Evolutionary conservation across 805 yeast genomes (phyloP).

Genomic region (Scheffersomyces stipitis): DNA sequence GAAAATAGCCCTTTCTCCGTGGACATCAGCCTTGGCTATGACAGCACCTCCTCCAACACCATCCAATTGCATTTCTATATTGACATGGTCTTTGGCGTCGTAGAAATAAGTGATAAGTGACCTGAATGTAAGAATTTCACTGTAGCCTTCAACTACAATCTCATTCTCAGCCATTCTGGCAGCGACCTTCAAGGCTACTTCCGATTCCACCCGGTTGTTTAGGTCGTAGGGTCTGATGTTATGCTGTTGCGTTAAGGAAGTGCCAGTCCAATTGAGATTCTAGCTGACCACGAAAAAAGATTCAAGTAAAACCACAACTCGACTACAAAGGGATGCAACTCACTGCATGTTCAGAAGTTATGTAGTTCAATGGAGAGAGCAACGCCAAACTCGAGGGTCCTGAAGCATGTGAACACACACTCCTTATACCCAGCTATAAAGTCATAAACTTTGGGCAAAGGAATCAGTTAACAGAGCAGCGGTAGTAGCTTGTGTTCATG

Average conservation of each 20-base stretch:
- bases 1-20: constrained; percentile 99
- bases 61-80: constrained; percentile 79
- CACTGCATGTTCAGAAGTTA: too few species aligned
- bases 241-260: constrained; percentile 52
- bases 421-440: too few species aligned
- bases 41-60: constrained; percentile 99
- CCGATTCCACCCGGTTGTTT: constrained; percentile 92
- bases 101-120: constrained; percentile 92
- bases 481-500: too few species aligned
- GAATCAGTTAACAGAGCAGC: too few species aligned
- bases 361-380: too few species aligned
- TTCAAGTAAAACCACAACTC: too few species aligned
- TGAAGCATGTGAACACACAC: too few species aligned
- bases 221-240: constrained; percentile 87
- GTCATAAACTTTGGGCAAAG: too few species aligned
- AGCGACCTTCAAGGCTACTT: constrained; percentile 78
- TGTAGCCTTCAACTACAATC: constrained; percentile 91
- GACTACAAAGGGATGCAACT: too few species aligned
- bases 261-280: too few species aligned
- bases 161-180: constrained; percentile 76
- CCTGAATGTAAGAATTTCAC: constrained; percentile 91
- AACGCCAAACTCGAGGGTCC: too few species aligned
- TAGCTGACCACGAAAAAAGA: too few species aligned
- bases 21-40: constrained; percentile 94
- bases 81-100: constrained; percentile 59